phyloP scores from a whole-genome alignment of 257 asterid genomes.

The Solanum clarkiae region DNA sequence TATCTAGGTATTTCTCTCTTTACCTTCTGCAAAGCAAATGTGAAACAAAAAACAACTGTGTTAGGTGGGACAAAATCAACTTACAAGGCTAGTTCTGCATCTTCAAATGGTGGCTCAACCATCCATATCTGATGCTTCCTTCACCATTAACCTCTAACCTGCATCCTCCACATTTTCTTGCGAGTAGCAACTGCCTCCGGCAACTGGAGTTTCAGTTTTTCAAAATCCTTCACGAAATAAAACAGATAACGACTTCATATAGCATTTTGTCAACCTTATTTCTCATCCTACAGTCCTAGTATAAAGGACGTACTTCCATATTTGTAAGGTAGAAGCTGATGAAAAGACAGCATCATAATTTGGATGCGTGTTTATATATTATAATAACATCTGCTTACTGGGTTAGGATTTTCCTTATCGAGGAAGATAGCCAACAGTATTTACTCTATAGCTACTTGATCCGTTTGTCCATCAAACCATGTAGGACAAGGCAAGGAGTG shows the following conservation, averaged over 20 bases:
- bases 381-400: slow-evolving; percentile 36
- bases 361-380: neutral
- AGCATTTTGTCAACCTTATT: neutral
- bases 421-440: slow-evolving; percentile 72
- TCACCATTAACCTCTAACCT: slow-evolving; percentile 59
- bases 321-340: neutral
- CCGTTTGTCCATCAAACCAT: slow-evolving; percentile 83
- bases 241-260: neutral
- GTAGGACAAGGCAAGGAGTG: slow-evolving; percentile 9
- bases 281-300: neutral
- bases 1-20: slow-evolving; percentile 82
- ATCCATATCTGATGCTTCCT: slow-evolving; percentile 72
- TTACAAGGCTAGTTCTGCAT: neutral
- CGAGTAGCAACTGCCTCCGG: slow-evolving; percentile 84
- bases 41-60: neutral
- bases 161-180: slow-evolving; percentile 67
- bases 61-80: neutral
- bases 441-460: slow-evolving; percentile 80
- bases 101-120: slow-evolving; percentile 34
- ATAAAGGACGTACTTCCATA: neutral
- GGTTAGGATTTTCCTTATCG: slow-evolving; percentile 54
- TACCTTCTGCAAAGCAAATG: slow-evolving; percentile 42
- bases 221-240: slow-evolving; percentile 39
- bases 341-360: neutral
- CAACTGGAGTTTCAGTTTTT: slow-evolving; percentile 51